These are phyloP conservation scores for Besnoitia besnoiti DNA, from an alignment of 169 alveolate genomes.

Conservation along the genomic window DNA sequence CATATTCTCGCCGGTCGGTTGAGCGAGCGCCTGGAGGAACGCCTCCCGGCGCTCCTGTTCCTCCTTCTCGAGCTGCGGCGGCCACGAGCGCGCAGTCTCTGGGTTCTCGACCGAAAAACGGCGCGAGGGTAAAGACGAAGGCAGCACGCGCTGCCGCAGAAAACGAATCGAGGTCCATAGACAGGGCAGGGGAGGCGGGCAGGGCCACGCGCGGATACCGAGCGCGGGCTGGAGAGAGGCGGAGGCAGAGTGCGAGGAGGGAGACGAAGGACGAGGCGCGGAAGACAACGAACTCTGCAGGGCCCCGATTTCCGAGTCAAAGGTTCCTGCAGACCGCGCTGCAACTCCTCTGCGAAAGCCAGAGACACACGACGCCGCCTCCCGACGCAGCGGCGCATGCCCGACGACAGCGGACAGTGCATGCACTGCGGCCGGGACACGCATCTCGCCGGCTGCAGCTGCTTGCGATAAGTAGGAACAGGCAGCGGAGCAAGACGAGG, in stretches of 20 bases:
- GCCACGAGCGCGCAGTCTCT: not conserved
- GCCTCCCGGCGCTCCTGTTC: not conserved
- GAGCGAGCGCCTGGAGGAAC: not conserved
- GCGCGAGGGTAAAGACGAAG: not conserved
- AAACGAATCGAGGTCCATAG: not conserved
- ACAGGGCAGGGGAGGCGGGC: not conserved
- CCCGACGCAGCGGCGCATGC: too few species aligned
- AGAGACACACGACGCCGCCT: too few species aligned
- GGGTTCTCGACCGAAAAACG: not conserved
- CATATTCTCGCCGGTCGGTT: not conserved
- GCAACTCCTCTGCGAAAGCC: too few species aligned
- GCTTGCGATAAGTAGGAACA: not conserved
- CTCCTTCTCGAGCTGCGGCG: constrained; percentile 20
- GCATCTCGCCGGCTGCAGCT: too few species aligned
- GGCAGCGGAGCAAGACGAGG: not conserved
- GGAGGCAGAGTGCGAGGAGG: not conserved
- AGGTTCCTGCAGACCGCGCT: too few species aligned
- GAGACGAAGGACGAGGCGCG: not conserved
- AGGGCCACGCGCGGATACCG: not conserved
- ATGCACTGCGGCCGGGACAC: too few species aligned
- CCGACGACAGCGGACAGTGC: too few species aligned
- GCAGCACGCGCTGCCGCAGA: constrained; percentile 33
- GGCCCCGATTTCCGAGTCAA: too few species aligned
- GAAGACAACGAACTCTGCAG: not conserved
- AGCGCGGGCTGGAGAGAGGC: not conserved